A percentile compares a stretch with the other conserved stretches of the same genome.
Conservation (phyloP, 331 rosid genomes). For the Telfairia occidentalis region DNA sequence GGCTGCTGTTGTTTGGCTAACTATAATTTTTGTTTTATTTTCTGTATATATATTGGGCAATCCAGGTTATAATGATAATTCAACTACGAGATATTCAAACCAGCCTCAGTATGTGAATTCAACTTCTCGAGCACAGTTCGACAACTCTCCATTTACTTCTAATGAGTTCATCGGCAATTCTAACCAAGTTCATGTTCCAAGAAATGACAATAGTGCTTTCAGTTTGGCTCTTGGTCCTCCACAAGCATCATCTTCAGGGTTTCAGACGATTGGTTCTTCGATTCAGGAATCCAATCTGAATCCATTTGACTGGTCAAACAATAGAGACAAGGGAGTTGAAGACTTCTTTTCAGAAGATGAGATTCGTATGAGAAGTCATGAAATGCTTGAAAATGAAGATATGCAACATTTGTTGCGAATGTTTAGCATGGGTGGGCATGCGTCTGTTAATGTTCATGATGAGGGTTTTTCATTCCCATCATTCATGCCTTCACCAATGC, state of each 20-base stretch:
- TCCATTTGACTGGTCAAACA: slow-evolving; percentile 78
- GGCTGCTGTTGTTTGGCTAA: background rate
- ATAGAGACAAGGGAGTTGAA: slow-evolving; percentile 68
- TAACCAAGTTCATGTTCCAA: slow-evolving; percentile 37
- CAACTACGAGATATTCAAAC: slow-evolving; percentile 39
- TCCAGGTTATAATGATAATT: slow-evolving; percentile 48
- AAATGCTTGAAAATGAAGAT: slow-evolving; percentile 95
- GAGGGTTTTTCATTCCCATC: slow-evolving; percentile 45
- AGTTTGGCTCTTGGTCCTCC: slow-evolving; percentile 86
- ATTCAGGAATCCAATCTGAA: slow-evolving; percentile 38
- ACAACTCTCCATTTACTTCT: slow-evolving; percentile 35
- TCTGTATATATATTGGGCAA: background rate
- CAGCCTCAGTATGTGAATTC: slow-evolving; percentile 42
- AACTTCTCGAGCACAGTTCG: slow-evolving; percentile 49
- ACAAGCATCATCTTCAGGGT: slow-evolving; percentile 59
- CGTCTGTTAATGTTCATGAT: slow-evolving; percentile 45
- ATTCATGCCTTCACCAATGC: slow-evolving; percentile 66
- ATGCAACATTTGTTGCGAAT: slow-evolving; percentile 94
- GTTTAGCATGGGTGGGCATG: slow-evolving; percentile 79
- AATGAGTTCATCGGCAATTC: slow-evolving; percentile 41
- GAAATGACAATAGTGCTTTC: slow-evolving; percentile 35
- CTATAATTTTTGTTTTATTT: slow-evolving; percentile 5
- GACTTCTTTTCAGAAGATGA: slow-evolving; percentile 84
- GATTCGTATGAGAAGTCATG: slow-evolving; percentile 83
- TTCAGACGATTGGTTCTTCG: slow-evolving; percentile 43